These are phyloP conservation scores for Hippophae rhamnoides DNA, from an alignment of 306 rosid species.

Conservation along the genomic window DNA sequence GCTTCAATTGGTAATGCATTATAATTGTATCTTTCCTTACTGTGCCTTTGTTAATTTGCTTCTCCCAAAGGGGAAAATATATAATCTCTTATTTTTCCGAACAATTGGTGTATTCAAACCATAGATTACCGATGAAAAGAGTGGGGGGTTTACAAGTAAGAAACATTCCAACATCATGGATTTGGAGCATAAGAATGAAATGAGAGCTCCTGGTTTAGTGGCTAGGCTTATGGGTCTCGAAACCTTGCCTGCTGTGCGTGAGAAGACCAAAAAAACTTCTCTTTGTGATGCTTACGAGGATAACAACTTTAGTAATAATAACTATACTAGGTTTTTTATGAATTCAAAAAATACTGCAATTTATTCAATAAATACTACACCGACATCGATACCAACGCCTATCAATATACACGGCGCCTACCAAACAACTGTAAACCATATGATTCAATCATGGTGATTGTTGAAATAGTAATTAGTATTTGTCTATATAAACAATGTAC, in stretches of 20 bases:
- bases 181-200: conserved; percentile 40
- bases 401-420: no score
- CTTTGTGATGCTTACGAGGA: conserved; percentile 26
- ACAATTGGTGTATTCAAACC: not conserved
- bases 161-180: conserved; percentile 36
- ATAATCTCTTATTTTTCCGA: no score
- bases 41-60: not conserved
- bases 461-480: no score
- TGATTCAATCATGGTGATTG: no score
- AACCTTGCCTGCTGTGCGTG: conserved; percentile 53
- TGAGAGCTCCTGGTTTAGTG: conserved; percentile 63
- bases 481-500: no score
- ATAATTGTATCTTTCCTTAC: no score
- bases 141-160: conserved; percentile 61
- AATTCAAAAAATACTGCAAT: no score
- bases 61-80: not conserved
- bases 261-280: conserved; percentile 42
- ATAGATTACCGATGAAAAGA: conserved; percentile 81
- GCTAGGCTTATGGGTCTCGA: conserved; percentile 94
- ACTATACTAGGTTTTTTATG: no score
- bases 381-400: no score
- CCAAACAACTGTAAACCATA: no score
- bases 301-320: conserved; percentile 11
- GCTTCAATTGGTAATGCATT: conserved; percentile 52
- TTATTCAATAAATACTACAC: no score